Base-by-base conservation (phyloP, 192 early-diverging fungal genomes). In the Pilobolus umbonatus region DNA sequence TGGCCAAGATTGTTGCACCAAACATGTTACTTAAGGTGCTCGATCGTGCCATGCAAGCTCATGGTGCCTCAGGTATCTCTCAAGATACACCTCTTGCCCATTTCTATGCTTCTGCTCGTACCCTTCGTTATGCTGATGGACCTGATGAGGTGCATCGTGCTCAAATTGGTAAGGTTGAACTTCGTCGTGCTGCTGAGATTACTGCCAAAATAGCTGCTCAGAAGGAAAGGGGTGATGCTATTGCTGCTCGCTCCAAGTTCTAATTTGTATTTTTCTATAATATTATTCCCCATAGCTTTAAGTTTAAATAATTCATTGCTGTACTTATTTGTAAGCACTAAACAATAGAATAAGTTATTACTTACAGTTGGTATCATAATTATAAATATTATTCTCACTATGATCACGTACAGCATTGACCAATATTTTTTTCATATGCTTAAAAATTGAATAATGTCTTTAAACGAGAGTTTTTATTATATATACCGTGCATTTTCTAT, bases 31-130 rank as follows among this genome's bases (percentile, higher is more conserved):
- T 88, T 31, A 60, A 62, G 0, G 87, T 97, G 9, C 72, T 97
- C 50, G 96, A 99, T 64, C 73, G 89, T 45, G 91, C 94, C 10
- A 96, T 99, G 54, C 96, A 99, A 75, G 85, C 90, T 42, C 81
- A 84, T 67, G 96, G 96, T 42, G 96, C 92, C 17, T 92, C 73
- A n/a, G 96, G 96, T 51, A 78, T 99, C 28, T 81, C 82, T 35
- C 86, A 87, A 46, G 94, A 97, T 63, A 83, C 86, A 45, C 88
- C 88, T 22, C 60, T 97, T 50, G 93, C 96, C 0, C 71, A 85
- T 9, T 85, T 95, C 71, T 90, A 86, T 77, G 92, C 90, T 31
- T 74, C 65, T 17, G 82, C 85, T 43, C 76, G 95, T 35, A 90
- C 92, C 22, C 75, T 96, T 56, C 81, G 94, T 49, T 88, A 93